Conservation (phyloP, 1,139 yeast genomes). For the Suhomyces choctaworum region DNA sequence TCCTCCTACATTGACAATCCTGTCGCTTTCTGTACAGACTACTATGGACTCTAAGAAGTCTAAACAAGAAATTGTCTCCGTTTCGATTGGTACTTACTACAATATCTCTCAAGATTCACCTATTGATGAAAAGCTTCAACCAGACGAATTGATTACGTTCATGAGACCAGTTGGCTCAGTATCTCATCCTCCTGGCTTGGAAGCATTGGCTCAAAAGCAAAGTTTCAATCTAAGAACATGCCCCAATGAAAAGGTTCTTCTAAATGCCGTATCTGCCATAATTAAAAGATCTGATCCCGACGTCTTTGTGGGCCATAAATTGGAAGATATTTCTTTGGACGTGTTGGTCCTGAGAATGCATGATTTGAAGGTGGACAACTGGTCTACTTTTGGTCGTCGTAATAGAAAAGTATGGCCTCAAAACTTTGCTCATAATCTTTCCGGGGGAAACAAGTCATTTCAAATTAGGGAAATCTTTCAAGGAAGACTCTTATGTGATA, state of each 20-base stretch:
- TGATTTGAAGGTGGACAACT: slow-evolving; percentile 67
- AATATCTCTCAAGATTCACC: slow-evolving; percentile 74
- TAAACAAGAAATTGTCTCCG: slow-evolving; percentile 84
- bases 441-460: slow-evolving; percentile 49
- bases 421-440: slow-evolving; percentile 53
- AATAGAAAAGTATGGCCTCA: slow-evolving; percentile 77
- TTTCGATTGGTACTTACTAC: slow-evolving; percentile 69
- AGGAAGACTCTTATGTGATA: slow-evolving; percentile 89
- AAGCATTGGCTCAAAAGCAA: slow-evolving; percentile 53
- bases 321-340: slow-evolving; percentile 78
- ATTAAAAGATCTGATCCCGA: slow-evolving; percentile 83
- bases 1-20: slow-evolving; percentile 58
- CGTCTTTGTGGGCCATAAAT: slow-evolving; percentile 81
- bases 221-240: slow-evolving; percentile 53
- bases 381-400: slow-evolving; percentile 87
- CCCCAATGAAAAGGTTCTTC: slow-evolving; percentile 71
- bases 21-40: slow-evolving; percentile 80
- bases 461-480: slow-evolving; percentile 69
- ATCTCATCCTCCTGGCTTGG: slow-evolving; percentile 74
- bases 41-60: slow-evolving; percentile 68
- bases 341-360: slow-evolving; percentile 80
- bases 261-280: slow-evolving; percentile 71
- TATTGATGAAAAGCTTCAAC: slow-evolving; percentile 53
- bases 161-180: slow-evolving; percentile 70
- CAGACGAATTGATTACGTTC: slow-evolving; percentile 62